phyloP scores from a whole-genome alignment of 2,329 filamentous ascomycete genomes.

The Phialophora verrucosa region DNA sequence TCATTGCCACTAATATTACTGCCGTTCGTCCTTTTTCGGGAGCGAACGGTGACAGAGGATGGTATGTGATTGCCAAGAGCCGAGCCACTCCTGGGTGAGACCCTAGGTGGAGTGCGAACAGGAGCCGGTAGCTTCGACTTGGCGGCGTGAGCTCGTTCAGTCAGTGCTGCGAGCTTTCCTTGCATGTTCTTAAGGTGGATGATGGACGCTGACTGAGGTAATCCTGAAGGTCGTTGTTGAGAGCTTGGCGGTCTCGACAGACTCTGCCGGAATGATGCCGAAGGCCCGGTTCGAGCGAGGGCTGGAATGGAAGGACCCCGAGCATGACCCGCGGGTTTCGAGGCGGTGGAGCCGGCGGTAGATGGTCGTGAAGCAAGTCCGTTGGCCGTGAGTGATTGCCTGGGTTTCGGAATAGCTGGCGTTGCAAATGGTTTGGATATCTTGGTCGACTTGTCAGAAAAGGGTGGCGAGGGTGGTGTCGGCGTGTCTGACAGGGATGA shows the following conservation, averaged over 20 bases:
- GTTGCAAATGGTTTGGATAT: conserved; percentile 57
- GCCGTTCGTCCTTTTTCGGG: conserved; percentile 70
- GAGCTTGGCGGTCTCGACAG: conserved; percentile 38
- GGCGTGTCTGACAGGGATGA: conserved; percentile 69
- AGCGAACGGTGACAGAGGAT: conserved; percentile 66
- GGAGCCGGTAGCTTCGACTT: conserved; percentile 90
- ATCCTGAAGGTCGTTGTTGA: conserved; percentile 41
- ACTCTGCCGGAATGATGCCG: conserved; percentile 48
- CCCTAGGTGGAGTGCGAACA: conserved; percentile 74
- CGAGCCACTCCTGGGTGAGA: conserved; percentile 71
- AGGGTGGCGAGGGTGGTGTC: conserved; percentile 90
- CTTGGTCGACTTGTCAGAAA: conserved; percentile 78
- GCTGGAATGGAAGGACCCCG: conserved; percentile 65
- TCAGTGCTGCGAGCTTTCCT: conserved; percentile 95
- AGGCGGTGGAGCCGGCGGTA: conserved; percentile 47
- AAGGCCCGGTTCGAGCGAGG: conserved; percentile 54
- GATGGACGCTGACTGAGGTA: conserved; percentile 73
- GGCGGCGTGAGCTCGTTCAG: conserved; percentile 88
- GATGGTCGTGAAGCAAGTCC: conserved; percentile 60
- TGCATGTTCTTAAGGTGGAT: conserved; percentile 93
- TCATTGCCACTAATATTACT: conserved; percentile 53
- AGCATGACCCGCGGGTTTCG: conserved; percentile 54
- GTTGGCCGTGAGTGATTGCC: conserved; percentile 54
- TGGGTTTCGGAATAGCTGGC: conserved; percentile 53
- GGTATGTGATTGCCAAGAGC: conserved; percentile 58